Evolutionary conservation across 75 land plant species (phyloP).

Genomic region (Picea sitchensis): DNA sequence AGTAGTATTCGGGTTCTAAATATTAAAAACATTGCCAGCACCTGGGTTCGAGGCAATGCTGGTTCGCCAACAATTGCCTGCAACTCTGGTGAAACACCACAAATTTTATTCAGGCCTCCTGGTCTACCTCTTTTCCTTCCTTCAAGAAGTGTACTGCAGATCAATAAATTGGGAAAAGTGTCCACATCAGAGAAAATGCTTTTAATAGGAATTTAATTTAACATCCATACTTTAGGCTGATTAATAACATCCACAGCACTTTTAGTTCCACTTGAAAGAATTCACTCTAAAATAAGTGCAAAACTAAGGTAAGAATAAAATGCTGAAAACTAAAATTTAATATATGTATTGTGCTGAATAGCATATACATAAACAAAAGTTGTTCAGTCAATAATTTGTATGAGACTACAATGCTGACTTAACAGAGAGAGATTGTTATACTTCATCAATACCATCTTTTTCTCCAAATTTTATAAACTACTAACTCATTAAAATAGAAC

Average conservation of each 20-base stretch:
- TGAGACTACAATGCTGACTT: background rate
- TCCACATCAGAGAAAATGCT: background rate
- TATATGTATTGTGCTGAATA: background rate
- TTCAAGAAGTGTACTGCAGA: constrained; percentile 48
- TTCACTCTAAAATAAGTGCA: background rate
- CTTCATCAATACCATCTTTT: too few relatives aligned
- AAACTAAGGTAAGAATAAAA: background rate
- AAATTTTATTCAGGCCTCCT: constrained; percentile 80
- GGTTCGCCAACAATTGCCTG: constrained; percentile 78
- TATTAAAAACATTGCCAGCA: constrained; percentile 2
- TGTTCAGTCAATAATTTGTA: background rate
- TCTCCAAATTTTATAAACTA: too few relatives aligned
- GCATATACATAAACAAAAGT: background rate
- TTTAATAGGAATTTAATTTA: background rate
- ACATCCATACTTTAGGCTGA: background rate
- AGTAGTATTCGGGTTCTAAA: too few relatives aligned
- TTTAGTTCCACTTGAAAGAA: background rate
- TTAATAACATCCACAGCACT: background rate
- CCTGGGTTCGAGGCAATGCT: constrained; percentile 83
- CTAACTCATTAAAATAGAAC: too few relatives aligned
- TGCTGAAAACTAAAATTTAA: background rate
- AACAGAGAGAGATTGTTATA: too few relatives aligned
- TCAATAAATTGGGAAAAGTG: background rate
- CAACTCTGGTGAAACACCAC: constrained; percentile 83
- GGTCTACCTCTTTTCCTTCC: constrained; percentile 66